These are phyloP conservation scores for Pholiota molesta DNA, from an alignment of 768 basidiomycete species.

Conservation along the genomic window DNA sequence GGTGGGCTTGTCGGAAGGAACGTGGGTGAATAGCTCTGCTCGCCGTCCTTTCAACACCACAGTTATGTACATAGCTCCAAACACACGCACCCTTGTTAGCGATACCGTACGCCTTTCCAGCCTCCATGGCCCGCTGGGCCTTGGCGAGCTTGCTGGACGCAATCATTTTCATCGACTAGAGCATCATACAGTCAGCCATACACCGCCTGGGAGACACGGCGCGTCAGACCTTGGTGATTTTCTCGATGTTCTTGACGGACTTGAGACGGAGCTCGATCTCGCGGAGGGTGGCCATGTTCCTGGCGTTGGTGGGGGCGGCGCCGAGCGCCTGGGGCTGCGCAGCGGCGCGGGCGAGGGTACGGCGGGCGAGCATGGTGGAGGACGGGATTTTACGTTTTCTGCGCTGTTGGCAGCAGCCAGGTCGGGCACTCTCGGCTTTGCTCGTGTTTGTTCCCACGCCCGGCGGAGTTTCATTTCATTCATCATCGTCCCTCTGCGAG, in stretches of 20 bases:
- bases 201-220: constrained; percentile 19
- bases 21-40: constrained; percentile 87
- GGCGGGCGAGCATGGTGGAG: constrained; percentile 50
- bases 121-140: constrained; percentile 91
- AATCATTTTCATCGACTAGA: constrained; percentile 98
- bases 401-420: constrained; percentile 24
- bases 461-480: neutral
- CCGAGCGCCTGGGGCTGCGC: constrained; percentile 37
- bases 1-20: constrained; percentile 65
- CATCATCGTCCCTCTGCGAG: neutral
- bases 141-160: constrained; percentile 96
- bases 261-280: constrained; percentile 96
- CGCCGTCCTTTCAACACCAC: neutral
- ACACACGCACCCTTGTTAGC: constrained; percentile 80
- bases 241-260: constrained; percentile 97
- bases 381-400: constrained; percentile 27
- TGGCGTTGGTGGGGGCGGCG: constrained; percentile 55
- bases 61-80: no score
- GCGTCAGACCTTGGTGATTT: constrained; percentile 91
- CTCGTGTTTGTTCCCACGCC: constrained; percentile 13
- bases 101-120: constrained; percentile 90
- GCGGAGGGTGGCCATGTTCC: constrained; percentile 96
- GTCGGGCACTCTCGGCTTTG: constrained; percentile 49
- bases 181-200: constrained; percentile 2
- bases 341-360: constrained; percentile 42